A percentile compares a stretch with the other conserved stretches of the same genome.
Conservation (phyloP, 768 basidiomycete species). For the Neoboletus brunneissimus region DNA sequence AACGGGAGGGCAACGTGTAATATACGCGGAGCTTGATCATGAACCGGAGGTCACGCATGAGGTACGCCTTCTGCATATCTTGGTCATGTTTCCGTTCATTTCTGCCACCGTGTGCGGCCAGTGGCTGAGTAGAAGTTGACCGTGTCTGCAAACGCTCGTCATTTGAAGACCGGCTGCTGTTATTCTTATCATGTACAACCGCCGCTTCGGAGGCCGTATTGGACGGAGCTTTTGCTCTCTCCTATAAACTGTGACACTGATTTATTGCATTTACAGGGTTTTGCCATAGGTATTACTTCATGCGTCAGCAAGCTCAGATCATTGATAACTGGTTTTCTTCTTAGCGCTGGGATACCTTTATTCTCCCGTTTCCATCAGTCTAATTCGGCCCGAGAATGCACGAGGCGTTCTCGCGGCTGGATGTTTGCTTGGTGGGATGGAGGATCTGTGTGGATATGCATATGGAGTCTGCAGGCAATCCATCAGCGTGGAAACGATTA, state of each 20-base stretch:
- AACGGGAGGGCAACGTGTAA: constrained; percentile 58
- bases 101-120: constrained; percentile 28
- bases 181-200: constrained; percentile 15
- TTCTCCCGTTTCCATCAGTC: constrained; percentile 64
- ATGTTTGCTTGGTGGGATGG: constrained; percentile 83
- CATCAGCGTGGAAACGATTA: constrained; percentile 71
- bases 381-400: constrained; percentile 75
- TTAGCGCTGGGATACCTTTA: constrained; percentile 79
- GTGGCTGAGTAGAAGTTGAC: constrained; percentile 16
- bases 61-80: constrained; percentile 45
- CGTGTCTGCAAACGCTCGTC: constrained; percentile 17
- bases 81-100: constrained; percentile 28
- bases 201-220: constrained; percentile 23
- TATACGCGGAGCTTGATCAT: constrained; percentile 72
- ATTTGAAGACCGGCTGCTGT: constrained; percentile 15
- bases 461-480: constrained; percentile 76
- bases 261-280: constrained; percentile 46
- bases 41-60: constrained; percentile 84
- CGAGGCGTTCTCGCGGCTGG: constrained; percentile 83
- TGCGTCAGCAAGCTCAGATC: constrained; percentile 3
- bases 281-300: constrained; percentile 59
- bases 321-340: constrained; percentile 21
- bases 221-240: constrained; percentile 13
- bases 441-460: constrained; percentile 75
- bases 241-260: constrained; percentile 15